Evolutionary conservation across 1,284 basidiomycete genomes (phyloP), one percentile per base, ranked within the genome.

Genomic region (Pseudozyma pruni): DNA sequence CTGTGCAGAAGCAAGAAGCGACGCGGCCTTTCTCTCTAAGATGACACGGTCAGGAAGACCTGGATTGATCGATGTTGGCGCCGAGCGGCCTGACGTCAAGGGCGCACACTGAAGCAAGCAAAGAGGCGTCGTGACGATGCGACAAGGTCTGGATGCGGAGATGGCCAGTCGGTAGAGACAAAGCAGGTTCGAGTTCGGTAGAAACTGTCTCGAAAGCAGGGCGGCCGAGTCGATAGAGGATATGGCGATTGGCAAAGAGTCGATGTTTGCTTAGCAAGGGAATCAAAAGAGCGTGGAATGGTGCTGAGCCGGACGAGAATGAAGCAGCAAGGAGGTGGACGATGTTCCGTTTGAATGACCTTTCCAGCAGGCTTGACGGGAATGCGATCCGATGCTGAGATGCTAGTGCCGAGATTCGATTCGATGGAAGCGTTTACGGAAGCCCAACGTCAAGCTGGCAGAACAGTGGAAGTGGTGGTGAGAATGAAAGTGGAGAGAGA

Each of bases 331-430:
- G 33, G 1, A 35, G 8, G 37, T n/a, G n/a, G n/a, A 17, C 4
- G 31, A 7, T 35, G 27, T 34, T 56, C 14, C 34, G 9, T 35
- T 16, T 3, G 14, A 29, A 37, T 33, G 41, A 57, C 42, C 54
- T 57, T 57, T 46, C 54, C 54, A 40, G 54, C 40, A 57, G 54
- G 54, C 43, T 57, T 39, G 38, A 22, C 25, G 23, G 20, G 25
- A 14, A 45, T 13, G 22, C 19, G 16, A 13, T 11, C 22, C 42
- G 31, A 44, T 25, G 11, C 6, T n/a, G 22, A 27, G 3, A 41
- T n/a, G n/a, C n/a, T n/a, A n/a, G n/a, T n/a, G n/a, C n/a, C n/a
- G n/a, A n/a, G n/a, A n/a, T n/a, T n/a, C n/a, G n/a, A n/a, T n/a
- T n/a, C n/a, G n/a, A n/a, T n/a, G n/a, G n/a, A n/a, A n/a, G n/a